Base-by-base conservation (phyloP, 2,329 filamentous ascomycete species). In the Clonostachys chloroleuca region DNA sequence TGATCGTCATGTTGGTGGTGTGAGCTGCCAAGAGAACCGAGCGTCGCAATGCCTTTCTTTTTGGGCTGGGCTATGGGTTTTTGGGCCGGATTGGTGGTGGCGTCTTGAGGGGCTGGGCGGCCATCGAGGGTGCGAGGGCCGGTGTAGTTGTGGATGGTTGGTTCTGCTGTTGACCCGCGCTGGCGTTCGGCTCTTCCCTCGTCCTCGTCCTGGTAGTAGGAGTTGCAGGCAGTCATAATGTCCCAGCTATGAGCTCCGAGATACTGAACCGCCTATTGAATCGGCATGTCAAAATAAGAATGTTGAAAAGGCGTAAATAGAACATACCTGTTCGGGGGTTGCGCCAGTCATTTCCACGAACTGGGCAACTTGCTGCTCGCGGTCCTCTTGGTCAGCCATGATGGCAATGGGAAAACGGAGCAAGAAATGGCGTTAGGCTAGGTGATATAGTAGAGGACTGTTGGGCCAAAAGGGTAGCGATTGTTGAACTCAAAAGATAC, bases 221-320 rank as follows among this genome's bases (percentile, higher is more conserved):
- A 76, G 33, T 80, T 74, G 46, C 80, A 76, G 14, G 86, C 86
- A 10, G 73, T 68, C 53, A 78, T 73, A 40, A 89, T 67, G 57
- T 90, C 78, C 84, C 87, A 90, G 53, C 77, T 69, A 57, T 78
- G 83, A 35, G 77, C 75, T 18, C 74, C 70, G 8, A 92, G 80
- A 54, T 87, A 87, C 51, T 84, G 75, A 47, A 74, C 73, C 42
- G 87, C 87, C 86, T 91, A 52, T 13, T 6, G 13, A 18, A 39
- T 10, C 24, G 2, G 8, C 9, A 30, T 10, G 24, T 30, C 9
- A 30, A 9, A 30, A 30, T 30, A 10, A 10, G 24, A 30, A 10
- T 30, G 24, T 5, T 1, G 24, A 30, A 30, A 10, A 30, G 9
- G 24, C 3, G 24, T 4, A 9, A 10, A 30, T 30, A 30, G 24